These are phyloP conservation scores for Mollisia scopiformis DNA, from an alignment of 2,329 filamentous ascomycete species.

Conservation along the genomic window DNA sequence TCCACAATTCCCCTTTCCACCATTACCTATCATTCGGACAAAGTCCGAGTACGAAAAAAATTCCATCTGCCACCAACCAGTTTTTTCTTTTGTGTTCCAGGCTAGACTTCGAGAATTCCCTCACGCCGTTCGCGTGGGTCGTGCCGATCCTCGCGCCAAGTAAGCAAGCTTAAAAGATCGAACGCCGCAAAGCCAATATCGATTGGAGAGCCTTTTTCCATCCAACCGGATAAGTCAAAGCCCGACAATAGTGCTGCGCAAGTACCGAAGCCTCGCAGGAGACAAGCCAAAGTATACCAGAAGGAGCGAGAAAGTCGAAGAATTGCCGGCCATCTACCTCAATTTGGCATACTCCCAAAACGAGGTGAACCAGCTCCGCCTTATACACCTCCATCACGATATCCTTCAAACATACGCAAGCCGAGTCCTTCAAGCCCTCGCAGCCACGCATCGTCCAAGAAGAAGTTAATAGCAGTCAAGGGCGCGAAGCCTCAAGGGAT, in stretches of 20 bases:
- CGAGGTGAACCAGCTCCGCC: constrained; percentile 1
- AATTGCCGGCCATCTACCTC: constrained; percentile 4
- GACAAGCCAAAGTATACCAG: background rate
- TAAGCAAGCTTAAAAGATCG: no score
- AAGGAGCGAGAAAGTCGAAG: constrained; percentile 7
- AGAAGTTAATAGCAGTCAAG: constrained; percentile 4
- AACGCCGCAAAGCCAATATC: background rate
- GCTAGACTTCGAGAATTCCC: no score
- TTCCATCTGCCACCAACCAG: no score
- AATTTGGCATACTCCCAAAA: constrained; percentile 5
- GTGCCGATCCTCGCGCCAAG: no score
- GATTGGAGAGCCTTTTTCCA: background rate
- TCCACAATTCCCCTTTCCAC: no score
- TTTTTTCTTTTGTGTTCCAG: no score
- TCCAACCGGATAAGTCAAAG: background rate
- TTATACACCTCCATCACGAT: background rate
- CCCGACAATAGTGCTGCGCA: background rate
- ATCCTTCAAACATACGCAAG: constrained; percentile 6
- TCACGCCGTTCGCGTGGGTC: no score
- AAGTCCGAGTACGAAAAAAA: no score
- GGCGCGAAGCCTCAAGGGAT: constrained; percentile 10
- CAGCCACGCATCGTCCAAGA: constrained; percentile 4
- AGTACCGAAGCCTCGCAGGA: background rate
- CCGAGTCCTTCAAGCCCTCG: constrained; percentile 4
- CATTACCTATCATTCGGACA: no score